Evolutionary conservation across 2,329 filamentous ascomycete species (phyloP).

Genomic region (Pseudopithomyces chartarum): DNA sequence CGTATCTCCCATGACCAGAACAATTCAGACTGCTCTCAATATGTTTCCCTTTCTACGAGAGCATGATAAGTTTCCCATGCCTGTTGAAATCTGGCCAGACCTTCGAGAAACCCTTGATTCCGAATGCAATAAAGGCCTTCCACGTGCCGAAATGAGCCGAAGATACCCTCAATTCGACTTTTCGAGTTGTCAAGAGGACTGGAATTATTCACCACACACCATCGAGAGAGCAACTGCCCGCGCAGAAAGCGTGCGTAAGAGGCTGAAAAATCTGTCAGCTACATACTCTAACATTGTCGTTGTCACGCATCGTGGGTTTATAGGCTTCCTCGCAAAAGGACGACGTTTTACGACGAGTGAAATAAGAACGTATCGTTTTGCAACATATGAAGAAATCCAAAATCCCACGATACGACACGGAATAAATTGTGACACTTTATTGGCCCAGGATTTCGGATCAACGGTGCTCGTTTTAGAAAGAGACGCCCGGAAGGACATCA

Average conservation of each 20-base stretch:
- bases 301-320: slow-evolving; percentile 25
- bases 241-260: slow-evolving; percentile 20
- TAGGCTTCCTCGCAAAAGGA: slow-evolving; percentile 21
- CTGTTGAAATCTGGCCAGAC: slow-evolving; percentile 27
- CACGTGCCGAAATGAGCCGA: slow-evolving; percentile 11
- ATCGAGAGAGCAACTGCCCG: slow-evolving; percentile 12
- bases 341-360: slow-evolving; percentile 22
- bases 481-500: not conserved
- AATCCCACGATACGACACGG: slow-evolving; percentile 14
- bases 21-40: slow-evolving; percentile 27
- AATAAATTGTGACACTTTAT: slow-evolving; percentile 14
- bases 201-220: slow-evolving; percentile 21
- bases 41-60: slow-evolving; percentile 18
- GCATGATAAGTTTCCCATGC: not conserved
- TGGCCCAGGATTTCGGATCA: slow-evolving; percentile 26
- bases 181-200: slow-evolving; percentile 14
- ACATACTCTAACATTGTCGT: slow-evolving; percentile 20
- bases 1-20: slow-evolving; percentile 31
- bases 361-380: slow-evolving; percentile 21
- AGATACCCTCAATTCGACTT: slow-evolving; percentile 27
- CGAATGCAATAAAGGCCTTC: slow-evolving; percentile 21
- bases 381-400: slow-evolving; percentile 12
- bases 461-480: slow-evolving; percentile 17
- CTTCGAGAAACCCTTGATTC: slow-evolving; percentile 25
- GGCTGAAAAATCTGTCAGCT: slow-evolving; percentile 13